phyloP scores from a whole-genome alignment of 2,329 filamentous ascomycete genomes.

The Calonectria multiphialidica region DNA sequence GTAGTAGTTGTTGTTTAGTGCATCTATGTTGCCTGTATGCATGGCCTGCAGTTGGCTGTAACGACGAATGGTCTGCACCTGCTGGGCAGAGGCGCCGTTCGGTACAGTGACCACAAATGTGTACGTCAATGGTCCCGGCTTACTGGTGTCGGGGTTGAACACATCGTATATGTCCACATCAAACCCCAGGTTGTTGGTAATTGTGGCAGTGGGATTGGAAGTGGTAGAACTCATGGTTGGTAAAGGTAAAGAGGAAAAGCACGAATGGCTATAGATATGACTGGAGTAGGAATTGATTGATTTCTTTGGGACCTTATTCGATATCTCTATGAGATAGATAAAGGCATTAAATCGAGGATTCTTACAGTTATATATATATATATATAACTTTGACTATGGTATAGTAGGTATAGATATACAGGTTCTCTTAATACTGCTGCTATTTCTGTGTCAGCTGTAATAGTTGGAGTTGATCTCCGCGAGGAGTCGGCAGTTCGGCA shows the following conservation, averaged over 20 bases:
- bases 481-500: neutral
- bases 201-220: neutral
- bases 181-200: neutral
- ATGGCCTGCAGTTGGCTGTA: neutral
- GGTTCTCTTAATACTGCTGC: neutral
- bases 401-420: neutral
- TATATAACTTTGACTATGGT: neutral
- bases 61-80: neutral
- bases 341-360: neutral
- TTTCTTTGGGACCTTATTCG: too few relatives aligned
- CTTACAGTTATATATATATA: neutral
- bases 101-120: neutral
- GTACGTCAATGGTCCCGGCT: neutral
- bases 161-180: neutral
- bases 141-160: neutral
- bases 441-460: neutral
- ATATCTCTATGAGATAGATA: too few relatives aligned
- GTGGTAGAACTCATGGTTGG: neutral
- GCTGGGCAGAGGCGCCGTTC: neutral
- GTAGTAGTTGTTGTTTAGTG: neutral
- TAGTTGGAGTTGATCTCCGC: neutral
- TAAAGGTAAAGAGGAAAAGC: neutral
- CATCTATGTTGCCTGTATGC: neutral
- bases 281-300: neutral
- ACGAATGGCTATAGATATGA: neutral